Evolutionary conservation across 495 filamentous ascomycete genomes (phyloP).

Genomic region (Viridothelium virens): DNA sequence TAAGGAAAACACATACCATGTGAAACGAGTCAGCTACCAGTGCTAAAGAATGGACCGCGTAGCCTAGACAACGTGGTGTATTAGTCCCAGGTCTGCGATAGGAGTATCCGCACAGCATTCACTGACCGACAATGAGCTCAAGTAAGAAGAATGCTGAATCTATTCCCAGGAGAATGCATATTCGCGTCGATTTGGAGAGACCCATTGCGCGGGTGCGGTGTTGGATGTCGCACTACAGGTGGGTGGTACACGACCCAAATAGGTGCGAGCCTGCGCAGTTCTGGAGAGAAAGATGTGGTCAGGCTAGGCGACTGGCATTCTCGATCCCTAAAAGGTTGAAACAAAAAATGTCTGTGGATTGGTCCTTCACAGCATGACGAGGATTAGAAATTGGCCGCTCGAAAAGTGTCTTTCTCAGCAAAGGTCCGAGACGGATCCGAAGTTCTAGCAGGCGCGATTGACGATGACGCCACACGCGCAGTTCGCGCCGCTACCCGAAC

Average conservation of each 20-base stretch:
- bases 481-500: not conserved
- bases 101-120: conserved; percentile 9
- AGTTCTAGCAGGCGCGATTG: not conserved
- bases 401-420: not conserved
- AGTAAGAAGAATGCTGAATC: conserved; percentile 83
- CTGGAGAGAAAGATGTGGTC: too few relatives aligned
- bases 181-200: conserved; percentile 86
- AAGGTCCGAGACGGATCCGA: not conserved
- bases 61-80: conserved; percentile 42
- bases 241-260: not conserved
- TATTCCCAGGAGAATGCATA: conserved; percentile 84
- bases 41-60: conserved; percentile 80
- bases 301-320: too few relatives aligned
- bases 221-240: not conserved
- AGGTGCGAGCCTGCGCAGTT: not conserved
- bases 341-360: too few relatives aligned
- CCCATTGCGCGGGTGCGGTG: conserved; percentile 50
- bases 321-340: too few relatives aligned
- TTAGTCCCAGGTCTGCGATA: conserved; percentile 12
- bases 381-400: not conserved
- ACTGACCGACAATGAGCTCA: conserved; percentile 68
- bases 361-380: not conserved
- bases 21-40: conserved; percentile 96
- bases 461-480: not conserved
- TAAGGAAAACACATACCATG: conserved; percentile 56